Conservation (phyloP, 441 rosid genomes). For the Macaranga tanarius region DNA sequence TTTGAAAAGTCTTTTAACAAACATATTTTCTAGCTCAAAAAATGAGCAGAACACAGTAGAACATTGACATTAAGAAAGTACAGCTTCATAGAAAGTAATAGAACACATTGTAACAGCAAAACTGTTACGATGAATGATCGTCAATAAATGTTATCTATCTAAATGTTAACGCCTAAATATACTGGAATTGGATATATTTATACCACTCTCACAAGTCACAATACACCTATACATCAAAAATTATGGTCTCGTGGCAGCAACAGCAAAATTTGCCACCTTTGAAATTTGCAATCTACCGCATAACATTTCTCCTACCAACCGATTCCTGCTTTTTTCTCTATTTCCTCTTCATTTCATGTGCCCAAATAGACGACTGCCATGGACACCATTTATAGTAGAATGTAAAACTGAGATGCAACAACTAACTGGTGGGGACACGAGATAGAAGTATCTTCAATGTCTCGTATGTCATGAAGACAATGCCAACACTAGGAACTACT, state of each 20-base stretch:
- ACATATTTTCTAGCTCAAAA: too few relatives aligned
- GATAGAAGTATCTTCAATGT: slow-evolving; percentile 57
- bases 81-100: neutral
- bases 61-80: neutral
- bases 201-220: slow-evolving; percentile 7
- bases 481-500: slow-evolving; percentile 93
- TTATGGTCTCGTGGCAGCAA: slow-evolving; percentile 33
- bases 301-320: slow-evolving; percentile 21
- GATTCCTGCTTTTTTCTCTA: slow-evolving; percentile 4
- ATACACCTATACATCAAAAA: slow-evolving; percentile 38
- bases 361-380: neutral
- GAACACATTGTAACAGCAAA: slow-evolving; percentile 20
- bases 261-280: slow-evolving; percentile 48
- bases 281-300: slow-evolving; percentile 17
- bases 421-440: slow-evolving; percentile 28
- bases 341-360: slow-evolving; percentile 13
- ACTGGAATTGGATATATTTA: slow-evolving; percentile 13
- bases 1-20: too few relatives aligned
- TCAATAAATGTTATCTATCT: slow-evolving; percentile 22
- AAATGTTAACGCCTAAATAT: slow-evolving; percentile 13
- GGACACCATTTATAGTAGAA: neutral
- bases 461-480: slow-evolving; percentile 89
- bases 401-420: slow-evolving; percentile 3
- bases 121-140: slow-evolving; percentile 20
- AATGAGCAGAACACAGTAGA: neutral